Conservation (phyloP, 2,329 filamentous ascomycete species). For the Paecilomyces variotii region DNA sequence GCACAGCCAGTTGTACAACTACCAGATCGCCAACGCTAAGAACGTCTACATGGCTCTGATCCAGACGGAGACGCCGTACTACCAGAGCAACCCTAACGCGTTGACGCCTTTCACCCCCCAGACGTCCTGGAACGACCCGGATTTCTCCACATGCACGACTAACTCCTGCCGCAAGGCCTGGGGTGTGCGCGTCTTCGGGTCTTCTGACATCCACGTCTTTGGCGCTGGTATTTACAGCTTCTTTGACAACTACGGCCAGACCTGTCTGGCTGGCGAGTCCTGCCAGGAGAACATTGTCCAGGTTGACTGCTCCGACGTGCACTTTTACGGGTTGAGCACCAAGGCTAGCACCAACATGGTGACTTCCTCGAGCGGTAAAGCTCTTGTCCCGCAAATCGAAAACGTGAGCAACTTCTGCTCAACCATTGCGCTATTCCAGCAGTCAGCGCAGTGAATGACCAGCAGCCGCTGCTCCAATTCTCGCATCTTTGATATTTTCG, state of each 20-base stretch:
- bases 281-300: slow-evolving; percentile 75
- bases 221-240: slow-evolving; percentile 73
- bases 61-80: slow-evolving; percentile 84
- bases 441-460: slow-evolving; percentile 6
- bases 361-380: slow-evolving; percentile 33
- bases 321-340: slow-evolving; percentile 63
- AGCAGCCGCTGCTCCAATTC: background rate
- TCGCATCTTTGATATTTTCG: background rate
- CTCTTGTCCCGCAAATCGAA: slow-evolving; percentile 30
- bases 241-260: slow-evolving; percentile 72
- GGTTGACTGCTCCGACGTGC: slow-evolving; percentile 56
- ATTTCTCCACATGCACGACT: slow-evolving; percentile 56
- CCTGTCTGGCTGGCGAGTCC: slow-evolving; percentile 57
- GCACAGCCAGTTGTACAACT: slow-evolving; percentile 62
- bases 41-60: slow-evolving; percentile 77
- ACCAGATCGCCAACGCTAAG: slow-evolving; percentile 68
- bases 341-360: slow-evolving; percentile 71
- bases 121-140: slow-evolving; percentile 44
- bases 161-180: slow-evolving; percentile 62
- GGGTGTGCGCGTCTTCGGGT: slow-evolving; percentile 65
- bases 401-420: slow-evolving; percentile 38
- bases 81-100: slow-evolving; percentile 73
- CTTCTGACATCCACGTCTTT: slow-evolving; percentile 59
- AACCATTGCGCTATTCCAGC: slow-evolving; percentile 37
- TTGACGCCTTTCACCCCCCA: slow-evolving; percentile 40